Evolutionary conservation across 768 basidiomycete genomes (phyloP), one percentile per base, ranked within the genome.

Genomic region (Fomitopsis pulvina): DNA sequence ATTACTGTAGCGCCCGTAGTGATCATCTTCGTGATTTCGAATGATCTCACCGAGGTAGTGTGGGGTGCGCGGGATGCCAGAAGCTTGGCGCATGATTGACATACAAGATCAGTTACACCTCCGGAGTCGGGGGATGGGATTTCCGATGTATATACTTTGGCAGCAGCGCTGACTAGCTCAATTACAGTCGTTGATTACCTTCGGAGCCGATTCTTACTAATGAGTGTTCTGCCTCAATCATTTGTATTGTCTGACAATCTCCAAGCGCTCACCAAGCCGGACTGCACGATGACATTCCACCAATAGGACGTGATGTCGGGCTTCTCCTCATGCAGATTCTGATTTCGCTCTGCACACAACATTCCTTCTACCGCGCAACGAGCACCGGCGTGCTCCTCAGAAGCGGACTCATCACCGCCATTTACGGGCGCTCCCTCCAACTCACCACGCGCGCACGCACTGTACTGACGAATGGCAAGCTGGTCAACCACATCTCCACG

Each of bases 401-500:
- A 28, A 85, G 84, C 8, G 92, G 91, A 1, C 75, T 96, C 40
- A 95, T 96, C 57, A 84, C 88, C 1, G 83, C 88, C 1, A 85
- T 96, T 30, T 96, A 92, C 66, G 75, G 79, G 24, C 82, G 85
- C 38, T 83, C 86, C 1, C 73, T 96, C 21, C 76, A 71, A 24
- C 75, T 97, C 27, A 86, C 87, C 2, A 78, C 87, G 16, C 83
- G 89, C 37, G 81, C 91, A 5, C 79, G 94, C 6, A 81, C 83
- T 1, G 82, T 79, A 8, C 75, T 94, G 38, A 81, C 88, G 1
- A 96, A 91, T 59, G 94, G 92, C 20, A 87, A 87, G 62, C 77
- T 96, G 10, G 85, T 96, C 54, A 94, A 92, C 56, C 92, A 95
- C 68, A 94, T 98, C 52, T 92, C 89, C 4, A 91, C 88, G 1